Evolutionary conservation across 1,139 yeast species (phyloP).

Genomic region (Blastobotrys arbuscula): DNA sequence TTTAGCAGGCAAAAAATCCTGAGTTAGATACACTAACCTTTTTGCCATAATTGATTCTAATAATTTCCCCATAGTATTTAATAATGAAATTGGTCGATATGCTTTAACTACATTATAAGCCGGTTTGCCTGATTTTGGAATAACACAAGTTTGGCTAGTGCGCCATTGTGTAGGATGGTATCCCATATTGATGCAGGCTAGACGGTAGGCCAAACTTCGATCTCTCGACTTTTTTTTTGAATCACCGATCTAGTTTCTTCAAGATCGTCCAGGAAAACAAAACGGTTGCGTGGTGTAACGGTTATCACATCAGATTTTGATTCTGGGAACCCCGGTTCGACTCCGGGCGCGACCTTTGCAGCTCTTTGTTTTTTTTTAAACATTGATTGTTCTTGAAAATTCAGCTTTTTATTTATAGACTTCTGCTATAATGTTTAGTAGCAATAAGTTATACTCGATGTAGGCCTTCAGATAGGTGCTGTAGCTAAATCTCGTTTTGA

Average conservation of each 20-base stretch:
- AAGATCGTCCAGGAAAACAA: too few species aligned
- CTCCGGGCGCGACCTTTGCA: slow-evolving; percentile 27
- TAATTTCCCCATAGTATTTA: slow-evolving; percentile 14
- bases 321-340: slow-evolving; percentile 30
- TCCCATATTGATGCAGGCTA: too few species aligned
- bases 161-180: not conserved
- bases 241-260: too few species aligned
- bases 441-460: too few species aligned
- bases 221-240: not conserved
- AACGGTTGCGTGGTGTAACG: slow-evolving; percentile 25
- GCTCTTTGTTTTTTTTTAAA: not conserved
- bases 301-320: slow-evolving; percentile 27
- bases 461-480: not conserved
- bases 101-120: slow-evolving; percentile 8
- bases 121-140: slow-evolving; percentile 9
- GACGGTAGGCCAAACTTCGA: too few species aligned
- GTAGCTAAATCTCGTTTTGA: too few species aligned
- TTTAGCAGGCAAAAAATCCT: too few species aligned
- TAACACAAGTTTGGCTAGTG: not conserved
- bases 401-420: not conserved
- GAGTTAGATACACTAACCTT: too few species aligned
- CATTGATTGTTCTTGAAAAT: too few species aligned
- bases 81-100: slow-evolving; percentile 15
- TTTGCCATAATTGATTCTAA: slow-evolving; percentile 15
- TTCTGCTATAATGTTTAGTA: too few species aligned